Percentiles rank a stretch among this genome's conserved stretches.
phyloP scores from a whole-genome alignment of 495 filamentous ascomycete genomes.

The Aspergillus biplanus region DNA sequence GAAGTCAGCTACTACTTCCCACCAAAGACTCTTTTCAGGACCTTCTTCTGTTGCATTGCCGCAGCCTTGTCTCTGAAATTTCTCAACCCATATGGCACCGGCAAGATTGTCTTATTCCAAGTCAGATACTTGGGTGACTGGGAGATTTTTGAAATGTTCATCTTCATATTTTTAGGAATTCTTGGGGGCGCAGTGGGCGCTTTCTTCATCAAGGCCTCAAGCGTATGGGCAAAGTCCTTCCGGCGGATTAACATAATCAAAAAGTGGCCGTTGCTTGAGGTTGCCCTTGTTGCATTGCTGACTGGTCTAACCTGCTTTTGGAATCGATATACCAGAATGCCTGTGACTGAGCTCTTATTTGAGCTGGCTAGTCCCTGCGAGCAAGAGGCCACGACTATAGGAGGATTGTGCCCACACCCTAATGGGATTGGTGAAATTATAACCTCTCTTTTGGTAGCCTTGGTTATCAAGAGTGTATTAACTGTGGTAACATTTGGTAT shows the following conservation, averaged over 20 bases:
- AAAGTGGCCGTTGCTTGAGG: slow-evolving; percentile 81
- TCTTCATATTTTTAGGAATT: slow-evolving; percentile 83
- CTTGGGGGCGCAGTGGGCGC: slow-evolving; percentile 85
- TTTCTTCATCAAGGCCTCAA: slow-evolving; percentile 94
- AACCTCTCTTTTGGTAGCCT: slow-evolving; percentile 69
- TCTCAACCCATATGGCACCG: slow-evolving; percentile 92
- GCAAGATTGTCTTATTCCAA: slow-evolving; percentile 95
- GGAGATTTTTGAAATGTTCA: slow-evolving; percentile 87
- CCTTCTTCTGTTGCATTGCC: slow-evolving; percentile 97
- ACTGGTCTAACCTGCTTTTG: slow-evolving; percentile 89
- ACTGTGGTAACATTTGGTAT: slow-evolving; percentile 91
- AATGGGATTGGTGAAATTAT: slow-evolving; percentile 77
- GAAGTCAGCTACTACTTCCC: slow-evolving; percentile 98
- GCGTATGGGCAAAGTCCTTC: slow-evolving; percentile 86
- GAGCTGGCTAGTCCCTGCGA: slow-evolving; percentile 89
- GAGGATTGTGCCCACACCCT: slow-evolving; percentile 77
- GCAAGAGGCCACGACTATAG: slow-evolving; percentile 55
- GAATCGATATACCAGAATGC: slow-evolving; percentile 87
- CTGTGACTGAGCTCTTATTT: slow-evolving; percentile 87
- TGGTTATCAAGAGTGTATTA: slow-evolving; percentile 86
- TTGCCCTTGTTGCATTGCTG: slow-evolving; percentile 81
- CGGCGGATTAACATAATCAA: slow-evolving; percentile 81
- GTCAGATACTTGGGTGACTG: slow-evolving; percentile 92
- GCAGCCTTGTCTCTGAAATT: slow-evolving; percentile 91
- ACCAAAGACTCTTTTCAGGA: slow-evolving; percentile 96